Evolutionary conservation across 768 basidiomycete genomes (phyloP).

Genomic region (Vararia minispora): DNA sequence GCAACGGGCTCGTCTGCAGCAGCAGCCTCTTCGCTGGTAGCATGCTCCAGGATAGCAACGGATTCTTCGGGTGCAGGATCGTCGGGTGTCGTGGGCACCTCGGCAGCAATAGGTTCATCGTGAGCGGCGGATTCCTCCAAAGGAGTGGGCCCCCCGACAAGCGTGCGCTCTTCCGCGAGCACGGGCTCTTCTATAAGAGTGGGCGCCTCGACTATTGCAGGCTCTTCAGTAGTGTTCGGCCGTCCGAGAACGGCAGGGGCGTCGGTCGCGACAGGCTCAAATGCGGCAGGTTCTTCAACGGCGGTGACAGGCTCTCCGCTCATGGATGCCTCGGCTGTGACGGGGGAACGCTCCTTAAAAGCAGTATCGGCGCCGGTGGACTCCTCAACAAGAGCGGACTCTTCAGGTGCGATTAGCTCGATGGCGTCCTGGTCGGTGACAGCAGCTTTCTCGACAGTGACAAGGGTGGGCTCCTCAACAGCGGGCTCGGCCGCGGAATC

Average conservation of each 20-base stretch:
- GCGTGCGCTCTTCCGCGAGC: neutral
- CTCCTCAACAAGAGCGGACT: neutral
- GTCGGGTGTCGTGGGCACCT: neutral
- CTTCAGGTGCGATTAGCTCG: neutral
- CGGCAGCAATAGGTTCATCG: neutral
- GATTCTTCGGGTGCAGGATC: constrained; percentile 3
- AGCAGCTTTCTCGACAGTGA: neutral
- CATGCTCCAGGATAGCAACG: neutral
- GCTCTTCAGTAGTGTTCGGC: neutral
- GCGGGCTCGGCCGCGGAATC: too few relatives aligned
- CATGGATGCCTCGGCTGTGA: too few relatives aligned
- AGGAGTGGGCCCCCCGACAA: neutral
- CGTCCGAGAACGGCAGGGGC: neutral
- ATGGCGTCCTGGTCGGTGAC: neutral
- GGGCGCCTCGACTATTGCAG: neutral
- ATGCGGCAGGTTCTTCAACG: neutral
- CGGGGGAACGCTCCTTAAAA: neutral
- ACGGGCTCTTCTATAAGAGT: neutral
- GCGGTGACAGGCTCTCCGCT: too few relatives aligned
- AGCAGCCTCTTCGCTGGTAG: neutral
- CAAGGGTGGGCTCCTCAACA: neutral
- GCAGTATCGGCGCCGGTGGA: neutral
- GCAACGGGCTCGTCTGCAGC: neutral
- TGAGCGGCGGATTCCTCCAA: neutral
- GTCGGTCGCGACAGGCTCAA: neutral